These are phyloP conservation scores for Penicillium polonicum DNA, from an alignment of 2,329 filamentous ascomycete genomes.

Conservation along the genomic window DNA sequence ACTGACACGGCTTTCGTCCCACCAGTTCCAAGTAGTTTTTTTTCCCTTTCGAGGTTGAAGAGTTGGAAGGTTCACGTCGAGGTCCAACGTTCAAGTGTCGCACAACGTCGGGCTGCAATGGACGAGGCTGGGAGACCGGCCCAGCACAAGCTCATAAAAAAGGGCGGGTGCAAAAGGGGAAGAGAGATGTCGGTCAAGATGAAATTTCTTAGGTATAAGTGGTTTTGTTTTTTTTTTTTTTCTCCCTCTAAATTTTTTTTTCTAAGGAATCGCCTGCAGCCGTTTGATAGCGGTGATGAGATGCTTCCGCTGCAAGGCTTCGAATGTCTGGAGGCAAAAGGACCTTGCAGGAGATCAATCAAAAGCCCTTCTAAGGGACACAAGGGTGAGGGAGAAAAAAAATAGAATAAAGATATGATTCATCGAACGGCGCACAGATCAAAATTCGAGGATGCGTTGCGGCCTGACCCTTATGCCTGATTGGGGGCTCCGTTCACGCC, in stretches of 20 bases:
- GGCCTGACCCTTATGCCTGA: conserved; percentile 30
- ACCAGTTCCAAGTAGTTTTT: not conserved
- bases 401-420: conserved; percentile 10
- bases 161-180: conserved; percentile 12
- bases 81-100: conserved; percentile 16
- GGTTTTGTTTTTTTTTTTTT: conserved; percentile 1
- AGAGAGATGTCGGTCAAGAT: conserved; percentile 22
- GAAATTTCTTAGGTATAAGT: conserved; percentile 16
- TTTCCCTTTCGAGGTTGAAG: not conserved
- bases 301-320: conserved; percentile 27
- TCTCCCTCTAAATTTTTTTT: not conserved
- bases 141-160: conserved; percentile 18
- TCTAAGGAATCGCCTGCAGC: conserved; percentile 14
- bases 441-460: conserved; percentile 24
- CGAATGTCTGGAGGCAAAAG: conserved; percentile 26
- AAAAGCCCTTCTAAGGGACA: conserved; percentile 11
- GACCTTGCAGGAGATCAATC: conserved; percentile 26
- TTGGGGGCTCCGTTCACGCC: conserved; percentile 15
- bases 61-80: conserved; percentile 6
- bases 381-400: conserved; percentile 8
- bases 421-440: conserved; percentile 22
- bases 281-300: conserved; percentile 13
- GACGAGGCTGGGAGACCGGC: conserved; percentile 24
- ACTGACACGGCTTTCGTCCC: conserved; percentile 1
- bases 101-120: conserved; percentile 29